Evolutionary conservation across 495 filamentous ascomycete genomes (phyloP), one percentile per base, ranked within the genome.

Genomic region (Penicillium paradoxum): DNA sequence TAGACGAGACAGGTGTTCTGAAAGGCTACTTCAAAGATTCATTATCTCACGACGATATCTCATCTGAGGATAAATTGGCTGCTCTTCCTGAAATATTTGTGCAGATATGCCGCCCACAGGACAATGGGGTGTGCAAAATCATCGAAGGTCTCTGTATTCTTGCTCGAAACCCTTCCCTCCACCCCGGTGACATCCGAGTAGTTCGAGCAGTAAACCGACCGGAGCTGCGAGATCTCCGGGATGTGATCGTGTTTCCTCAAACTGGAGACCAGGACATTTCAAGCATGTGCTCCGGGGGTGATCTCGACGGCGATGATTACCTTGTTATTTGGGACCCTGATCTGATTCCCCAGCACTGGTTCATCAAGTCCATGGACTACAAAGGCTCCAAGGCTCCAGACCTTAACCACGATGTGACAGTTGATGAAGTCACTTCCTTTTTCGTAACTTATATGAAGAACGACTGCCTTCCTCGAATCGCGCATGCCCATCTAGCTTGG

Each of bases 381-480:
- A 73, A 71, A 0, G 67, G 78, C 2, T 75, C 79, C 3, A 66
- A 69, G 14, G 72, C 75, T 14, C 73, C 81, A 2, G 70, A 71
- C 29, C 70, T 86, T 5, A 65, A 79, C 6, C 68, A 78, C 4
- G 71, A 81, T 15, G 86, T 96, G 7, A 80, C 75, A 0, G 73
- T 87, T 0, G 71, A 81, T 14, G 86, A 91, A 49, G 78, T 97
- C 37, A 87, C 80, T 3, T 75, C 80, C 1, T 97, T 97, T 69
- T 99, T 97, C 60, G 88, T 96, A 8, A 80, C 75, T 0, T 96
- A 92, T 62, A 96, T 99, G 84, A 95, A 95, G 67, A 90, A 95
- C 56, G 89, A 97, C 65, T 78, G 78, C 22, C 77, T 98, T 15
- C 82, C 83, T 4, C 73, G 70, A 30, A 95, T 98, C 57, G 93